Evolutionary conservation across 106 monocot genomes (phyloP), one percentile per base, ranked within the genome.

Genomic region (Allium fistulosum): DNA sequence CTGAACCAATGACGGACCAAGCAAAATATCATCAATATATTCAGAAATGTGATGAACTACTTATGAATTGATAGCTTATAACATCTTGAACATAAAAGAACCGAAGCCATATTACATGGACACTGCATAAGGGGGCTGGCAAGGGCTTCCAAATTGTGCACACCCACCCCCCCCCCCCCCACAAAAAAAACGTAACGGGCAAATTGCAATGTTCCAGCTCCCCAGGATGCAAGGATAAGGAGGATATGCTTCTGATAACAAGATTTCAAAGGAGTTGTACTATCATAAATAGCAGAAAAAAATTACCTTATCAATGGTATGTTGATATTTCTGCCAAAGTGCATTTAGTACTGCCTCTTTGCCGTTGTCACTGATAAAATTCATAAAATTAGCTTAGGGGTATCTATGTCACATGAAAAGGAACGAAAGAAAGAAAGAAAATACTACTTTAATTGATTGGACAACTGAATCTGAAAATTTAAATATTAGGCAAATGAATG

Each of bases 311-410:
- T 92, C 92, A 66, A 90, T 75, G 17, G 80, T 66, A 81, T 74
- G 76, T 52, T 97, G 84, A 53, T 97, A 97, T 82, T 71, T 80
- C 64, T 89, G 89, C 97, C 97, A 97, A 75, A 97, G 80, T 68
- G 63, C 75, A 73, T 63, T 80, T 37, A 97, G 47, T 49, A 89
- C 75, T 61, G 78, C 86, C 69, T 97, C 97, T 66, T 87, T 89
- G 7, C 84, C 87, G 51, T 53, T 73, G 65, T 97, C 80, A 74
- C 97, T 97, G 70, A 28, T 48, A 75, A 14, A n/a, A 9, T 61
- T 5, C 37, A 53, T 45, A 49, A 14, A 65, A 17, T 37, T 37
- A 37, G 37, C 37, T 37, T 37, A 37, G 37, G 5, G 37, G 37
- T 37, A 37, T 37, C 37, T 37, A 37, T 5, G 37, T 37, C 37